Conservation (phyloP, 371 early-diverging fungal species). For the Apophysomyces ossiformis region DNA sequence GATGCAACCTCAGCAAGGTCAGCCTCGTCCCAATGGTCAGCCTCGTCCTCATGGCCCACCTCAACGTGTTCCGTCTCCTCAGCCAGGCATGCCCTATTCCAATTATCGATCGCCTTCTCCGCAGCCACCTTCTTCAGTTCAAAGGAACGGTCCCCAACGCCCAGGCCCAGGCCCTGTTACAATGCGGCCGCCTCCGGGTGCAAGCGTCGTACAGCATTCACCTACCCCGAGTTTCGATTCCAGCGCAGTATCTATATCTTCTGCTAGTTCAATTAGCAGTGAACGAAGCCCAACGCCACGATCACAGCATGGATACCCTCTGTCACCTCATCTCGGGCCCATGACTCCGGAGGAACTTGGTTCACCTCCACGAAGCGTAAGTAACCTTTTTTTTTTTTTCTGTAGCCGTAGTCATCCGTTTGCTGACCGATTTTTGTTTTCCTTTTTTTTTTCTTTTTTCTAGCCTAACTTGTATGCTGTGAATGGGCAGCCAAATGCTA, state of each 20-base stretch:
- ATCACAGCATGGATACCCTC: constrained; percentile 11
- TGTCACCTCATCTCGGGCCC: constrained; percentile 20
- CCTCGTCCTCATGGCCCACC: constrained; percentile 4
- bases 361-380: constrained; percentile 44
- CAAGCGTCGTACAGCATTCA: background rate
- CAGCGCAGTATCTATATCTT: constrained; percentile 12
- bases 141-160: constrained; percentile 2
- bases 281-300: constrained; percentile 10
- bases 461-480: background rate
- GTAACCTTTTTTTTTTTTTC: background rate
- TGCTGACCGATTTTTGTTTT: background rate
- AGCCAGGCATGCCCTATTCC: background rate
- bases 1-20: constrained; percentile 15
- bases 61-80: constrained; percentile 12
- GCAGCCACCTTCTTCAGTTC: background rate
- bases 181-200: constrained; percentile 22
- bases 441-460: background rate
- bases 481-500: constrained; percentile 27
- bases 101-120: constrained; percentile 7
- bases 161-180: constrained; percentile 4
- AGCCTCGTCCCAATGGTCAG: constrained; percentile 10
- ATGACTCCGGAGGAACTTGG: constrained; percentile 30
- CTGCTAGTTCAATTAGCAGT: constrained; percentile 11
- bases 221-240: constrained; percentile 7
- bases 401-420: background rate